Conservation (phyloP, 441 rosid genomes). For the Aleurites moluccanus region DNA sequence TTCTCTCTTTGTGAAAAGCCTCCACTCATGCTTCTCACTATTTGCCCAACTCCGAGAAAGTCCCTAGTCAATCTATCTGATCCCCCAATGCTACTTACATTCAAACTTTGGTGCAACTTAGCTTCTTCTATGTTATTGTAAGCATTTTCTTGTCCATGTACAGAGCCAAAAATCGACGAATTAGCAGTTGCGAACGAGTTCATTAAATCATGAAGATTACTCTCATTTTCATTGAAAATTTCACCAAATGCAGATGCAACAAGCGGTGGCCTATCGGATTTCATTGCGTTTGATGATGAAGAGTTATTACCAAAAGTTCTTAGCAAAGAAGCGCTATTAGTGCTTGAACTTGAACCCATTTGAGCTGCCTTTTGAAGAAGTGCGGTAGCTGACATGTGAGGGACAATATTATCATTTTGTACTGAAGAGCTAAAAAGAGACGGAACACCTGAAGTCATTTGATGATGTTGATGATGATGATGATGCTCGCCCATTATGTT, state of each 20-base stretch:
- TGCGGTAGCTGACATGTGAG: slow-evolving; percentile 84
- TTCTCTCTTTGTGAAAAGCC: slow-evolving; percentile 53
- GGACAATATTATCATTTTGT: slow-evolving; percentile 34
- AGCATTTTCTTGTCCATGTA: slow-evolving; percentile 38
- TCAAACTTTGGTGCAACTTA: slow-evolving; percentile 35
- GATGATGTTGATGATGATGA: slow-evolving; percentile 29
- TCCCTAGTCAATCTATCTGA: slow-evolving; percentile 69
- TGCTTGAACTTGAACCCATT: slow-evolving; percentile 66
- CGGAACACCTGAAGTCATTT: slow-evolving; percentile 29
- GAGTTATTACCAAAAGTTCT: slow-evolving; percentile 41
- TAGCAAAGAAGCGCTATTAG: slow-evolving; percentile 35
- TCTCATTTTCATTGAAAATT: slow-evolving; percentile 36
- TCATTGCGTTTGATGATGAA: slow-evolving; percentile 22
- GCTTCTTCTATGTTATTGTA: slow-evolving; percentile 33
- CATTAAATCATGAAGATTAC: slow-evolving; percentile 49
- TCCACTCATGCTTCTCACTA: slow-evolving; percentile 55
- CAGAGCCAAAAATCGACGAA: slow-evolving; percentile 42
- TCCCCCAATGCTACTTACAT: slow-evolving; percentile 31
- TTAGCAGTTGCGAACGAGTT: slow-evolving; percentile 44
- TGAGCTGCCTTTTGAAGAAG: slow-evolving; percentile 87
- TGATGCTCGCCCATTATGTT: slow-evolving; percentile 25
- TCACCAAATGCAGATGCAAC: slow-evolving; percentile 31
- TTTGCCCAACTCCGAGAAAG: slow-evolving; percentile 76
- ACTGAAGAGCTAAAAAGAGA: slow-evolving; percentile 36
- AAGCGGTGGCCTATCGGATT: slow-evolving; percentile 12